Conservation (phyloP, 768 basidiomycete genomes). For the Naematelia aurantialba region DNA sequence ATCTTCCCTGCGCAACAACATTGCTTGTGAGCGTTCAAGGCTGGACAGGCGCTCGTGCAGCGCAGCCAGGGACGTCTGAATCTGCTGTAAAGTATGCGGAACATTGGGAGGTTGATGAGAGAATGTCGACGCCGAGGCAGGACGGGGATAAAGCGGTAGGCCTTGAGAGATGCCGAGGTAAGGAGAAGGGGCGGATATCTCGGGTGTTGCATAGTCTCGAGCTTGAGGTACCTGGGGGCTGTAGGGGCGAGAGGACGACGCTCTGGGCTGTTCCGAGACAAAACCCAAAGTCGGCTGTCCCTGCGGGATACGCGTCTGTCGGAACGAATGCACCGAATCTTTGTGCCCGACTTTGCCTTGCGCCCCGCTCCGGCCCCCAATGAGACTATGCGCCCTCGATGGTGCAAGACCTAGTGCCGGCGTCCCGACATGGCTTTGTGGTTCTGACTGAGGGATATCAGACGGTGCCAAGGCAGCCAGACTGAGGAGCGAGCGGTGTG, state of each 20-base stretch:
- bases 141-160: constrained; percentile 13
- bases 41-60: constrained; percentile 41
- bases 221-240: constrained; percentile 12
- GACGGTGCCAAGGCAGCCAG: constrained; percentile 12
- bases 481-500: constrained; percentile 37
- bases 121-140: constrained; percentile 32
- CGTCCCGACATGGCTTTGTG: neutral
- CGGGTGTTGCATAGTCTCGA: constrained; percentile 24
- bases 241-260: constrained; percentile 5
- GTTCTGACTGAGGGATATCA: constrained; percentile 1
- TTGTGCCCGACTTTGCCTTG: constrained; percentile 1
- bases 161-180: constrained; percentile 8
- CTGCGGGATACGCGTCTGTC: constrained; percentile 5
- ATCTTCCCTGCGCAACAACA: constrained; percentile 31
- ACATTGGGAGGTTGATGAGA: constrained; percentile 23
- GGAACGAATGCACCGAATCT: constrained; percentile 30
- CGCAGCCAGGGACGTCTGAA: constrained; percentile 44
- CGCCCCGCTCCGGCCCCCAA: constrained; percentile 6
- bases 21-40: constrained; percentile 39
- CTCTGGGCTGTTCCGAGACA: constrained; percentile 5
- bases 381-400: constrained; percentile 32
- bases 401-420: neutral
- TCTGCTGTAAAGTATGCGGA: constrained; percentile 37
- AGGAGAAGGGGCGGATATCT: constrained; percentile 13
- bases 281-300: constrained; percentile 5